Evolutionary conservation across 495 filamentous ascomycete species (phyloP).

Genomic region (Penicillium goetzii): DNA sequence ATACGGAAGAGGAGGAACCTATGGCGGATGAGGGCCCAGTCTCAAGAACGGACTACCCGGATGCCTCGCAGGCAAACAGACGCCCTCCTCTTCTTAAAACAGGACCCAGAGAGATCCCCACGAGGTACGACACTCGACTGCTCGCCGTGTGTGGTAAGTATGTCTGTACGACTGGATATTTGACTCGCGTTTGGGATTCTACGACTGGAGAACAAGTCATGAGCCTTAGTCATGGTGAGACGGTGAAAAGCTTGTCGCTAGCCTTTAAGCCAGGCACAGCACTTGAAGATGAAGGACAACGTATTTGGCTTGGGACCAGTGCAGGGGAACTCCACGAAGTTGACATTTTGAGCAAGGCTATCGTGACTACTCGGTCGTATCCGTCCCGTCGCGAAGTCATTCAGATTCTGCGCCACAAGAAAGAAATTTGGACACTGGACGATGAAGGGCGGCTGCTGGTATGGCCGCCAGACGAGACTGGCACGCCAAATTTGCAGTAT

Average conservation of each 20-base stretch:
- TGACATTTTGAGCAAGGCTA: constrained; percentile 70
- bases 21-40: constrained; percentile 35
- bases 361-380: constrained; percentile 67
- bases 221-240: constrained; percentile 79
- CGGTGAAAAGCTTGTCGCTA: constrained; percentile 73
- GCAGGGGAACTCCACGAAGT: constrained; percentile 86
- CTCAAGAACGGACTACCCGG: constrained; percentile 68
- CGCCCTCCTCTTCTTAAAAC: constrained; percentile 74
- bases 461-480: constrained; percentile 80
- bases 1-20: constrained; percentile 40
- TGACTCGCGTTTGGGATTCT: constrained; percentile 86
- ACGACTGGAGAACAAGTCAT: constrained; percentile 78
- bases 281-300: constrained; percentile 76
- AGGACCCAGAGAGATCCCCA: constrained; percentile 74
- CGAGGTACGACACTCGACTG: constrained; percentile 79
- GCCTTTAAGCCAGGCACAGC: constrained; percentile 79
- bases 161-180: constrained; percentile 80
- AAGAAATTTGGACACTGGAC: constrained; percentile 93
- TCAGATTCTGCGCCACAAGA: constrained; percentile 82
- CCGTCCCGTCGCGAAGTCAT: constrained; percentile 83
- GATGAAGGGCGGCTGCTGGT: constrained; percentile 86
- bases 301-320: constrained; percentile 90
- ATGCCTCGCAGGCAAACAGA: constrained; percentile 81
- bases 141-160: constrained; percentile 87
- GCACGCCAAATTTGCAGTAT: constrained; percentile 71